Conservation (phyloP, 2,329 filamentous ascomycete genomes). For the Trichophyton mentagrophytes region DNA sequence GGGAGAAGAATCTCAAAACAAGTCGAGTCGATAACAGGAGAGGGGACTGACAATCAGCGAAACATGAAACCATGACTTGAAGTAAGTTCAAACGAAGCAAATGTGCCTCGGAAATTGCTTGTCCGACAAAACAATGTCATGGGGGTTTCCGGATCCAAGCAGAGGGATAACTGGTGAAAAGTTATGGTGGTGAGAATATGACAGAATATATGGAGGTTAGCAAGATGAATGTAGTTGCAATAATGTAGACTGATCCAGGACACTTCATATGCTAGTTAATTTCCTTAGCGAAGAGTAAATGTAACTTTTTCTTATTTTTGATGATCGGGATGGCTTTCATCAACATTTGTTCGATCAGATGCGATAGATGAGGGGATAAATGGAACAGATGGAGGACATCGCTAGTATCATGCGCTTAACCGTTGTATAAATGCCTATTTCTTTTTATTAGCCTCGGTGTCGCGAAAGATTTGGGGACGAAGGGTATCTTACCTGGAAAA, state of each 20-base stretch:
- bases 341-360: not conserved
- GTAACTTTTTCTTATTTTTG: not conserved
- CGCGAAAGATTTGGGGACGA: not conserved
- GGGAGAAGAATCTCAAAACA: not conserved
- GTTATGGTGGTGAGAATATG: not conserved
- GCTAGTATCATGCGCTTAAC: constrained; percentile 30
- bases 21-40: not conserved
- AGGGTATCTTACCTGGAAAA: constrained; percentile 32
- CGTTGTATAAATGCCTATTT: constrained; percentile 33
- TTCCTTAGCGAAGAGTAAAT: not conserved
- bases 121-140: not conserved
- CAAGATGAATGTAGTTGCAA: not conserved
- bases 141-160: not conserved
- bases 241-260: not conserved
- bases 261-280: not conserved
- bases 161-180: not conserved
- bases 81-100: not conserved
- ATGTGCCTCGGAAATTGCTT: not conserved
- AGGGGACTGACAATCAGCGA: not conserved
- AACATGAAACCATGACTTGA: not conserved
- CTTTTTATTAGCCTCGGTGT: not conserved
- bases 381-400: not conserved
- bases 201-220: not conserved
- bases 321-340: not conserved
- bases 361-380: not conserved